Base-by-base conservation (phyloP, 805 yeast genomes). In the Barnettozyma wickerhamii region DNA sequence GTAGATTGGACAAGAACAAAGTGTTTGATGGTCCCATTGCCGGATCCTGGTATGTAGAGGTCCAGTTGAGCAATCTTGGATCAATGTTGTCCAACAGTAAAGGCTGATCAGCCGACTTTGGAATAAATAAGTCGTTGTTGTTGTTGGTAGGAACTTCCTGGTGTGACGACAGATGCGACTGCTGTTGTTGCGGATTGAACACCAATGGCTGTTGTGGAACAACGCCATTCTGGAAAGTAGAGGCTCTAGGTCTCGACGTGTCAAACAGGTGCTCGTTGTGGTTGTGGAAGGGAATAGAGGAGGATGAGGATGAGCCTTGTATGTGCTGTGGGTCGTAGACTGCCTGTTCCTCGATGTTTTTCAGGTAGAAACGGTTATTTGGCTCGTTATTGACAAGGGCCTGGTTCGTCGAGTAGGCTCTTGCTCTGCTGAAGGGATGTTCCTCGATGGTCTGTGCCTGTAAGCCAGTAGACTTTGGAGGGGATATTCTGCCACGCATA, bases 1-100 rank as follows among this genome's bases (percentile, higher is more conserved):
- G 97, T 38, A 91, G 71, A 55, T 90, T 88, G 33, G 89, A 85
- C 40, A 93, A 69, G 48, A 90, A 71, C 33, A 91, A 68, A 10
- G 87, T 79, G 50, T 83, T 77, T 1, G 95, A 80, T 14, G 95
- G 95, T 14, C 84, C 79, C 50, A 87, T 58, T 33, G 78, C 67
- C 4, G 85, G 72, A 54, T 83, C 87, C 40, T 81, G 83, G 51
- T 79, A 78, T 31, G 84, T 77, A 3, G 90, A 79, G n/a, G 83
- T 81, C 65, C 83, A 70, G 31, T 75, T 70, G 30, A 82, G 64
- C 28, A 72, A 66, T 21, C 74, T 63, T 42, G 82, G 78, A 48
- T 82, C 82, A 31, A 78, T 64, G 44, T 81, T 79, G 55, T 84
- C 90, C 42, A 34, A 70, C 60, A 58, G 59, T 41, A 65, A 51